phyloP scores from a whole-genome alignment of 2,329 filamentous ascomycete genomes.

The Scopulariopsis brevicaulis region DNA sequence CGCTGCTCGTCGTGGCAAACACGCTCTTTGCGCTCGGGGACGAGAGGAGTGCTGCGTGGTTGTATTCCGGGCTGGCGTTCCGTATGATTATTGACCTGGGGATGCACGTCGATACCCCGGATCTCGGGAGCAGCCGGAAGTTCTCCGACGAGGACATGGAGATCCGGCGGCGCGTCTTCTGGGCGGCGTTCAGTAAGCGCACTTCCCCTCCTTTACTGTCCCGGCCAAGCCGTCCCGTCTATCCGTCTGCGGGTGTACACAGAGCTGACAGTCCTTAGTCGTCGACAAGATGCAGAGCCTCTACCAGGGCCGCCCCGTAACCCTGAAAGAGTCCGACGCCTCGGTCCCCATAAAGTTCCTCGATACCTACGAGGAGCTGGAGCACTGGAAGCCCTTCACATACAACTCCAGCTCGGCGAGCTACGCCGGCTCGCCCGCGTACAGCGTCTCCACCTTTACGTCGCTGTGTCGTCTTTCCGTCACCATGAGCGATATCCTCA shows the following conservation, averaged over 20 bases:
- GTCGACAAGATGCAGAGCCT: constrained; percentile 41
- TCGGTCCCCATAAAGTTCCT: constrained; percentile 33
- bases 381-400: constrained; percentile 35
- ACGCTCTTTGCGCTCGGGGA: constrained; percentile 37
- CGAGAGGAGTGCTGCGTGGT: constrained; percentile 40
- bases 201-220: not conserved
- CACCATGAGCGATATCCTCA: constrained; percentile 32
- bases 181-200: constrained; percentile 25
- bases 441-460: constrained; percentile 29
- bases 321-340: constrained; percentile 30
- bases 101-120: constrained; percentile 31
- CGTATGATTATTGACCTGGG: constrained; percentile 43
- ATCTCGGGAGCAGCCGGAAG: constrained; percentile 15
- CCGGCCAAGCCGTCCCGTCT: not conserved
- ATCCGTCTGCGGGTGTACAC: not conserved
- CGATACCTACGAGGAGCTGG: constrained; percentile 39
- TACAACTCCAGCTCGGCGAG: constrained; percentile 16
- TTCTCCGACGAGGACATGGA: constrained; percentile 32
- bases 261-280: constrained; percentile 10
- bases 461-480: constrained; percentile 30
- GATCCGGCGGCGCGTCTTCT: constrained; percentile 30
- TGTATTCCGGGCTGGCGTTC: constrained; percentile 45
- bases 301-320: constrained; percentile 40
- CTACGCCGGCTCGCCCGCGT: constrained; percentile 23
- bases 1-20: constrained; percentile 37